Conservation (phyloP, 768 basidiomycete species). For the Amylocystis lapponica region DNA sequence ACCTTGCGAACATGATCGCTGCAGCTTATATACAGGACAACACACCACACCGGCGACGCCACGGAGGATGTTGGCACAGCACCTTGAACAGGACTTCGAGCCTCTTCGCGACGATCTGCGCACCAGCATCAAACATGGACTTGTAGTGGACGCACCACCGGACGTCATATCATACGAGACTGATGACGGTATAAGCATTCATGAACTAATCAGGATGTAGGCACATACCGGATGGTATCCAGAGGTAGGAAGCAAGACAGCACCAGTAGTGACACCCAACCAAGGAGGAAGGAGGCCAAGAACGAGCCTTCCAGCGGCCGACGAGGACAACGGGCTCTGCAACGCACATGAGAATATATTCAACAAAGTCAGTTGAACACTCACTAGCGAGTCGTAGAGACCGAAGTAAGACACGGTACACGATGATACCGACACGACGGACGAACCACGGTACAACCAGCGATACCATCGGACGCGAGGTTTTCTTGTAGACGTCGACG, state of each 20-base stretch:
- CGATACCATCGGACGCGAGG: constrained; percentile 99
- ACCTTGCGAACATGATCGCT: constrained; percentile 96
- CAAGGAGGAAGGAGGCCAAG: constrained; percentile 94
- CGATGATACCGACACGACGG: constrained; percentile 99
- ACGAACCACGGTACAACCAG: too few species aligned
- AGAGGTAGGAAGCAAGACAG: constrained; percentile 96
- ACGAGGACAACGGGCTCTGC: constrained; percentile 95
- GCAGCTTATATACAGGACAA: constrained; percentile 99
- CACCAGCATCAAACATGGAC: constrained; percentile 96
- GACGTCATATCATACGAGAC: constrained; percentile 99
- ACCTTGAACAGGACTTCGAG: constrained; percentile 96
- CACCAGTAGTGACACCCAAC: constrained; percentile 99
- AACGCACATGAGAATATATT: constrained; percentile 15
- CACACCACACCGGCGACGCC: constrained; percentile 99
- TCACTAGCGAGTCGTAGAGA: constrained; percentile 92
- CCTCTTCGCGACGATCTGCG: constrained; percentile 96
- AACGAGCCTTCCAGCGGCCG: constrained; percentile 93
- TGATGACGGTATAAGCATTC: constrained; percentile 62
- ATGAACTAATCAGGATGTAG: constrained; percentile 5
- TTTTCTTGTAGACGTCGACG: constrained; percentile 96
- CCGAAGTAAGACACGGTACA: constrained; percentile 99
- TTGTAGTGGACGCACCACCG: constrained; percentile 95
- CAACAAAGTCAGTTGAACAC: constrained; percentile 26
- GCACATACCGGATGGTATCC: constrained; percentile 76
- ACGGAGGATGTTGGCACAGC: constrained; percentile 88